Evolutionary conservation across 192 early-diverging fungal genomes (phyloP).

Genomic region (Gaertneriomyces sp.): DNA sequence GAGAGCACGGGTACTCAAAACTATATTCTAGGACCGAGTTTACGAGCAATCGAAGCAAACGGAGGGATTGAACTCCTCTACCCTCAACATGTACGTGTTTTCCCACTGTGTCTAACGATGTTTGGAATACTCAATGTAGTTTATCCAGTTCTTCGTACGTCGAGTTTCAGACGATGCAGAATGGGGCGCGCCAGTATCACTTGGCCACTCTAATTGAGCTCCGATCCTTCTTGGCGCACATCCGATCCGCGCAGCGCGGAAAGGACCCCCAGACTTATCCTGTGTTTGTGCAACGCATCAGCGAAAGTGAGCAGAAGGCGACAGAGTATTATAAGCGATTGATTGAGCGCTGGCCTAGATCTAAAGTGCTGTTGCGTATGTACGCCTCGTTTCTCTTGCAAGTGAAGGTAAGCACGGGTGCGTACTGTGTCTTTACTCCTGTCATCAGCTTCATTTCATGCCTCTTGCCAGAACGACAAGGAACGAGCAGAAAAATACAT

Average conservation of each 20-base stretch:
- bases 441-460: neutral
- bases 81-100: slow-evolving; percentile 24
- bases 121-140: neutral
- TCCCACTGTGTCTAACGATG: neutral
- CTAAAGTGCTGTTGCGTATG: slow-evolving; percentile 29
- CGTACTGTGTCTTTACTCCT: neutral
- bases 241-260: slow-evolving; percentile 19
- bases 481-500: slow-evolving; percentile 17
- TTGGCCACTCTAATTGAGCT: slow-evolving; percentile 26
- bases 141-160: slow-evolving; percentile 28
- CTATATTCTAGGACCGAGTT: slow-evolving; percentile 8
- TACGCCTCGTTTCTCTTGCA: slow-evolving; percentile 29
- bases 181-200: slow-evolving; percentile 24
- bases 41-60: slow-evolving; percentile 26
- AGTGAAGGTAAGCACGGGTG: slow-evolving; percentile 25
- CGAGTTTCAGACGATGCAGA: slow-evolving; percentile 34
- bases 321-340: slow-evolving; percentile 28
- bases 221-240: slow-evolving; percentile 21
- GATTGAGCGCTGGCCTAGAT: slow-evolving; percentile 30
- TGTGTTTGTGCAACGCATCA: slow-evolving; percentile 29
- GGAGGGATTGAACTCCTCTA: slow-evolving; percentile 28
- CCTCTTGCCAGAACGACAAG: slow-evolving; percentile 18
- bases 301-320: slow-evolving; percentile 28
- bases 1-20: too few relatives aligned
- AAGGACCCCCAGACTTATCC: slow-evolving; percentile 30